A percentile compares a stretch with the other conserved stretches of the same genome.
These are phyloP conservation scores for Backusella australiensis DNA, from an alignment of 192 early-diverging fungal genomes.

Conservation along the genomic window DNA sequence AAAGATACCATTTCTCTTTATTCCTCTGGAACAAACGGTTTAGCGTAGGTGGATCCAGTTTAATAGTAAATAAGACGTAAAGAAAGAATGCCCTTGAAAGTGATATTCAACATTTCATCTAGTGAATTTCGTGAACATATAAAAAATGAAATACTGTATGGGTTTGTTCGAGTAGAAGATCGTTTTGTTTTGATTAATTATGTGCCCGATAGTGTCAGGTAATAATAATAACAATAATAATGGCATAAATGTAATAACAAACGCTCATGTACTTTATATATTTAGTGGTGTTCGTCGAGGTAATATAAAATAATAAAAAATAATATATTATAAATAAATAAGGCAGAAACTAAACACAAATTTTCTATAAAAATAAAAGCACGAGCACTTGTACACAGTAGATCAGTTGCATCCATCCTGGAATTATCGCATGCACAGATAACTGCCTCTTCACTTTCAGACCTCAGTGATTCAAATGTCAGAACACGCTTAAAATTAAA, in stretches of 20 bases:
- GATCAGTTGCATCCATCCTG: constrained; percentile 56
- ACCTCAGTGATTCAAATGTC: constrained; percentile 41
- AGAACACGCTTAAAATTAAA: constrained; percentile 39
- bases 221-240: background rate
- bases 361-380: constrained; percentile 36
- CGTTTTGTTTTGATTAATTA: constrained; percentile 54
- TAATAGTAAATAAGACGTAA: background rate
- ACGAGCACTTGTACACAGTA: constrained; percentile 60
- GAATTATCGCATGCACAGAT: constrained; percentile 47
- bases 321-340: background rate
- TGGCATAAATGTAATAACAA: background rate
- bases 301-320: constrained; percentile 21
- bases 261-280: background rate
- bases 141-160: constrained; percentile 57
- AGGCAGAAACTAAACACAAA: background rate
- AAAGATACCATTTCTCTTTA: constrained; percentile 61
- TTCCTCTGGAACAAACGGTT: constrained; percentile 46
- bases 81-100: background rate
- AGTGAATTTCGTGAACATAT: constrained; percentile 54
- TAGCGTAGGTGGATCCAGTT: constrained; percentile 24
- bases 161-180: constrained; percentile 58
- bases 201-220: constrained; percentile 62
- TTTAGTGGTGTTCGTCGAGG: constrained; percentile 52
- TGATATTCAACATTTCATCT: background rate
- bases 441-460: constrained; percentile 35